Percentiles rank a stretch among this genome's conserved stretches.
Conservation (phyloP, 805 yeast genomes). For the Cyberlindnera mycetangii region DNA sequence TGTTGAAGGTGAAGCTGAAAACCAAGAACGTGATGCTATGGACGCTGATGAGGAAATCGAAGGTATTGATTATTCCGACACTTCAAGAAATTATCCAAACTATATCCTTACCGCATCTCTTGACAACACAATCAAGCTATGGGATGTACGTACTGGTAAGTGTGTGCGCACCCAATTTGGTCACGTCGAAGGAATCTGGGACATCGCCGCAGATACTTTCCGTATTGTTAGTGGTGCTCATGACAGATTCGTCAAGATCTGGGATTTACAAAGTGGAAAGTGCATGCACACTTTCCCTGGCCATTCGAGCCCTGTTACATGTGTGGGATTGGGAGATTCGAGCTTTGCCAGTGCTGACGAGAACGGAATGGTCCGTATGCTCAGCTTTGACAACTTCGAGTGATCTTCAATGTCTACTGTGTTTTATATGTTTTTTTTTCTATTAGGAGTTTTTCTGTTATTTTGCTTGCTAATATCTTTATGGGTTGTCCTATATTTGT, state of each 20-base stretch:
- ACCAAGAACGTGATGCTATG: slow-evolving; percentile 11
- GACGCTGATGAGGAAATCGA: slow-evolving; percentile 24
- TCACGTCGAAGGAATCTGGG: slow-evolving; percentile 98
- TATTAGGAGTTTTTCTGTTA: not conserved
- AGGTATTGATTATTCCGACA: slow-evolving; percentile 26
- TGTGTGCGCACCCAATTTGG: slow-evolving; percentile 95
- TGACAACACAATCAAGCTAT: slow-evolving; percentile 88
- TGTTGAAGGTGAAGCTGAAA: slow-evolving; percentile 19
- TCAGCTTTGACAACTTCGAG: slow-evolving; percentile 58
- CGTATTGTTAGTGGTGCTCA: slow-evolving; percentile 94
- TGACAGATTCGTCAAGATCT: slow-evolving; percentile 82
- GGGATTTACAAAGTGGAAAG: slow-evolving; percentile 95
- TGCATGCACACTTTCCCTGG: slow-evolving; percentile 92
- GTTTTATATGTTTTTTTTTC: not conserved
- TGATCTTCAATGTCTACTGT: not conserved
- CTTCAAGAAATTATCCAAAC: slow-evolving; percentile 56
- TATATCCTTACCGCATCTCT: slow-evolving; percentile 84
- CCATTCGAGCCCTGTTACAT: slow-evolving; percentile 54
- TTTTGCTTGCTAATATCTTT: not conserved
- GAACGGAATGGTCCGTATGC: slow-evolving; percentile 81
- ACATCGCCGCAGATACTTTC: slow-evolving; percentile 92
- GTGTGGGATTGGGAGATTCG: slow-evolving; percentile 87
- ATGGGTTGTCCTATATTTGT: not conserved
- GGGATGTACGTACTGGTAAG: slow-evolving; percentile 86
- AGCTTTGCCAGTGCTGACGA: slow-evolving; percentile 89